phyloP scores from a whole-genome alignment of 495 filamentous ascomycete species.

The Aspergillus sclerotioniger region DNA sequence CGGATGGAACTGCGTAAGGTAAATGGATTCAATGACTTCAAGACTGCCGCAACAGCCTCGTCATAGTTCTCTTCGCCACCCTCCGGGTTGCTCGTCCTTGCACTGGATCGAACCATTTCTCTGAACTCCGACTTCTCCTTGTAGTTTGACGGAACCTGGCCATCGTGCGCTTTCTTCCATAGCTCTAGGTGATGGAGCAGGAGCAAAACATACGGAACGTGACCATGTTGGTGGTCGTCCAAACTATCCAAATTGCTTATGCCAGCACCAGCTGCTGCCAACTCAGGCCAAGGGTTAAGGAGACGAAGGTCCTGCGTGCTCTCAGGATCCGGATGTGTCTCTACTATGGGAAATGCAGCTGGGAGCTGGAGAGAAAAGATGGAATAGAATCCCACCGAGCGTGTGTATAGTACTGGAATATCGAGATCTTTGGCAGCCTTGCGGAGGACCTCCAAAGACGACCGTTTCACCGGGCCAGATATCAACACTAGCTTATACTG shows the following conservation, averaged over 20 bases:
- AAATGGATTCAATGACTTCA: slow-evolving; percentile 73
- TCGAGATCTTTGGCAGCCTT: slow-evolving; percentile 56
- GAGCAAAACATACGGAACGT: slow-evolving; percentile 85
- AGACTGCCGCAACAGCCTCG: slow-evolving; percentile 81
- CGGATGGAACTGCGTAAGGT: slow-evolving; percentile 64
- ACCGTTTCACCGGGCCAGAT: slow-evolving; percentile 61
- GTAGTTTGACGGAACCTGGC: slow-evolving; percentile 67
- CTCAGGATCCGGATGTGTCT: slow-evolving; percentile 90
- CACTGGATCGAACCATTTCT: slow-evolving; percentile 60
- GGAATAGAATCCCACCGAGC: slow-evolving; percentile 86
- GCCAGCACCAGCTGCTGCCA: slow-evolving; percentile 58
- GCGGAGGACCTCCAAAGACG: slow-evolving; percentile 57
- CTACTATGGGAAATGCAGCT: slow-evolving; percentile 83
- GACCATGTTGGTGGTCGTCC: slow-evolving; percentile 81
- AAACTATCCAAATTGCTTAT: slow-evolving; percentile 66
- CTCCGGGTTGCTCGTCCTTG: slow-evolving; percentile 73
- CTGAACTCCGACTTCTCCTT: slow-evolving; percentile 85
- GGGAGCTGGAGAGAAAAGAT: slow-evolving; percentile 77
- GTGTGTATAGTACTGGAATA: slow-evolving; percentile 77
- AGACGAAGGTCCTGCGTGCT: slow-evolving; percentile 84
- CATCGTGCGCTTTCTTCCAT: slow-evolving; percentile 75
- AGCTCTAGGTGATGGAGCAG: slow-evolving; percentile 80
- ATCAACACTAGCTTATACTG: slow-evolving; percentile 74
- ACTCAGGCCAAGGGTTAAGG: slow-evolving; percentile 82
- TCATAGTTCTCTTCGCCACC: slow-evolving; percentile 97